Base-by-base conservation (phyloP, 441 rosid species). In the Croton setiger region DNA sequence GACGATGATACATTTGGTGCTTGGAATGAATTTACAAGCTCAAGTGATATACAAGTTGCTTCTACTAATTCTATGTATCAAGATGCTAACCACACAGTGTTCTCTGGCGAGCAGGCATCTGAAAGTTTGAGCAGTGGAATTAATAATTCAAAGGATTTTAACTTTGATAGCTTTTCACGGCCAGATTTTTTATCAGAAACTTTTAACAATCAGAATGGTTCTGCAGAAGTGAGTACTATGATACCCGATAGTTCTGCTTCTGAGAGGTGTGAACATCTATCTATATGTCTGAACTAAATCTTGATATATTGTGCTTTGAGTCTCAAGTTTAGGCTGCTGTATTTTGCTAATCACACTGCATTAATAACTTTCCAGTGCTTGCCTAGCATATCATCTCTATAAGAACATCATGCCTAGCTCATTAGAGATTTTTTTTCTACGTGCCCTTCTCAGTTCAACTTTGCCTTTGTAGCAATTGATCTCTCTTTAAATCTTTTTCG, bases 21-120 rank as follows among this genome's bases (percentile, higher is more conserved):
- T 54, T 89, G 92, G 96, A 83, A 81, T 79, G 87, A 83, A 84
- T 87, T 87, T 77, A 70, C 83, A 51, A 70, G 85, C 77, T 81
- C 93, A 41, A 68, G 70, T 63, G 67, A 69, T 74, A 79, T 41
- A 27, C 81, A 78, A 62, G 78, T 70, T 63, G 69, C 83, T 71
- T 73, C 63, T 23, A 72, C 41, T 44, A 54, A 65, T 69, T 69
- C 77, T 27, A 54, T 58, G 74, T 72, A 73, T 61, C 76, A 76
- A 73, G 70, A 71, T 69, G 74, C 45, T 21, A 76, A 73, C 66
- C 71, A 72, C 45, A 57, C 43, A 54, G 68, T 63, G 59, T 72
- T 74, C 18, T 77, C 85, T 57, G 43, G 60, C 60, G 84, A 75
- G 63, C 74, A 69, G 57, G 64, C 76, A 47, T 72, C 78, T 13